Evolutionary conservation across 192 early-diverging fungal species (phyloP).

Genomic region (Coemansia sp.): DNA sequence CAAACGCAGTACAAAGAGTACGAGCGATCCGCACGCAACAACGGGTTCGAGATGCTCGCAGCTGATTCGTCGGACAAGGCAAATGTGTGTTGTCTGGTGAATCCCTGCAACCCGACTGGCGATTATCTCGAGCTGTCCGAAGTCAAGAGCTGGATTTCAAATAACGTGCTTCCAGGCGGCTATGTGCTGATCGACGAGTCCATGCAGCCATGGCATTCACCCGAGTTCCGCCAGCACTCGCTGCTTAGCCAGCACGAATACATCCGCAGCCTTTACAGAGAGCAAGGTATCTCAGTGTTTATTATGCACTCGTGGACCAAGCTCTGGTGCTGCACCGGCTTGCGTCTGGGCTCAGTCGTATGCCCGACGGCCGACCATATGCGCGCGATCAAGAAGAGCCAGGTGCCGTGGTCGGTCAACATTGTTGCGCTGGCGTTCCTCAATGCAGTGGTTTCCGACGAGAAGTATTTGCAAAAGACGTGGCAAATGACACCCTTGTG

Average conservation of each 20-base stretch:
- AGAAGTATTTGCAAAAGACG: constrained; percentile 69
- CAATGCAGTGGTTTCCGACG: constrained; percentile 71
- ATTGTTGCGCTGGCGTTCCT: constrained; percentile 82
- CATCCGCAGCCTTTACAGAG: constrained; percentile 58
- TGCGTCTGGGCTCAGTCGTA: constrained; percentile 84
- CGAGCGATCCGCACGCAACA: constrained; percentile 78
- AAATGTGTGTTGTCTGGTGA: constrained; percentile 79
- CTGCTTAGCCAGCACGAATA: constrained; percentile 73
- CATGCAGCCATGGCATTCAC: constrained; percentile 92
- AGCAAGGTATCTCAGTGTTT: constrained; percentile 73
- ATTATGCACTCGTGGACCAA: constrained; percentile 95
- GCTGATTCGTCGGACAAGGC: constrained; percentile 60
- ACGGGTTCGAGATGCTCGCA: constrained; percentile 65
- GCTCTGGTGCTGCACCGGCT: constrained; percentile 89
- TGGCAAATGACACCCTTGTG: constrained; percentile 74
- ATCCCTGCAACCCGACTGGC: constrained; percentile 92
- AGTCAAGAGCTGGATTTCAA: constrained; percentile 73
- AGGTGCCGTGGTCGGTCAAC: constrained; percentile 94
- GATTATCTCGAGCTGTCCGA: constrained; percentile 75
- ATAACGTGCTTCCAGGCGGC: constrained; percentile 76
- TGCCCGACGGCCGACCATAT: constrained; percentile 79
- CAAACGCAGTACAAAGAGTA: constrained; percentile 89
- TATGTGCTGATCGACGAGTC: constrained; percentile 88
- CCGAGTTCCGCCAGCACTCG: constrained; percentile 78
- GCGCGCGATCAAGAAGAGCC: constrained; percentile 70